Conservation (phyloP, 2,329 filamentous ascomycete genomes). For the Oidium heveae region DNA sequence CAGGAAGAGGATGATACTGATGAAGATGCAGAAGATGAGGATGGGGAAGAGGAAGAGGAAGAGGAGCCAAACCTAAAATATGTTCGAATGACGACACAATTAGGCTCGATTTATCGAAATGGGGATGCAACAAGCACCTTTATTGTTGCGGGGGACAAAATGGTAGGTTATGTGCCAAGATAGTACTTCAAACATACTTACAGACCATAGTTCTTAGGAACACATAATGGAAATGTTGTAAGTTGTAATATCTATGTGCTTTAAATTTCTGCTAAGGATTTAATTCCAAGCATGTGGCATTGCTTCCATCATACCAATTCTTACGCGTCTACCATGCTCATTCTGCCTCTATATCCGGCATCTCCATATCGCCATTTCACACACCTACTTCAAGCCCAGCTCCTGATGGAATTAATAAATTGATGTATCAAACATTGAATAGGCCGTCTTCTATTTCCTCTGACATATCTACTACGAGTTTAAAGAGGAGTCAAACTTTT, state of each 20-base stretch:
- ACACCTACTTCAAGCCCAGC: slow-evolving; percentile 23
- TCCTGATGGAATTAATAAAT: slow-evolving; percentile 15
- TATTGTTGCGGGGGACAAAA: slow-evolving; percentile 80
- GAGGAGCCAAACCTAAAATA: slow-evolving; percentile 93
- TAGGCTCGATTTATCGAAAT: slow-evolving; percentile 69
- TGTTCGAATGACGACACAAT: slow-evolving; percentile 55
- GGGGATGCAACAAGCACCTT: slow-evolving; percentile 87
- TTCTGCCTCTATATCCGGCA: slow-evolving; percentile 64
- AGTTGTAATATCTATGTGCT: slow-evolving; percentile 15
- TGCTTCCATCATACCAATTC: slow-evolving; percentile 56
- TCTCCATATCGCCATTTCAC: slow-evolving; percentile 76
- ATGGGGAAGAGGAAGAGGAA: slow-evolving; percentile 48
- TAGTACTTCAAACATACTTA: background rate
- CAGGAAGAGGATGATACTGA: slow-evolving; percentile 5
- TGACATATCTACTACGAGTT: slow-evolving; percentile 21
- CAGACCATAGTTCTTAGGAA: slow-evolving; percentile 49
- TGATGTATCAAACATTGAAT: slow-evolving; percentile 11
- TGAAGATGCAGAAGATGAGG: slow-evolving; percentile 19
- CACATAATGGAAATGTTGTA: slow-evolving; percentile 91
- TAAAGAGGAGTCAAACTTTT: slow-evolving; percentile 2
- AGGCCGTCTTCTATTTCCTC: slow-evolving; percentile 18
- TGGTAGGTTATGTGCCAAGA: slow-evolving; percentile 31
- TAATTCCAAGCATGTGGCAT: slow-evolving; percentile 46
- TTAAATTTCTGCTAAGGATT: background rate
- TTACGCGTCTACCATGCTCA: slow-evolving; percentile 81